Evolutionary conservation across 176 grass and related monocot genomes (phyloP), one percentile per base, ranked within the genome.

Genomic region (Miscanthus lutarioriparius): DNA sequence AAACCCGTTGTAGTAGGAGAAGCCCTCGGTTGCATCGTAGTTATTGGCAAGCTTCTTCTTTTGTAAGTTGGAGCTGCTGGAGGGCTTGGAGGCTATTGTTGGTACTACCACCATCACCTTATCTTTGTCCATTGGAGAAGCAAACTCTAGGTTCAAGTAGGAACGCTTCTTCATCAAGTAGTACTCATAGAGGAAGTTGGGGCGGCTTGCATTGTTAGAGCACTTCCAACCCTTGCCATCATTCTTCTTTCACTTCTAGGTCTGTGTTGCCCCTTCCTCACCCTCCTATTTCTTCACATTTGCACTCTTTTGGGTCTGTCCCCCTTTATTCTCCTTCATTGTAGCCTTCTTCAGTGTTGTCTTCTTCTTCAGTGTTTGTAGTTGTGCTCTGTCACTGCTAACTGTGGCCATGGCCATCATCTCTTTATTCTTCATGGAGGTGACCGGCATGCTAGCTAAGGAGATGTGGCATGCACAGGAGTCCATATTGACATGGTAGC

Each of bases 221-320:
- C 85, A 88, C 17, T 66, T 45, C 82, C 85, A 88, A 12, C 43
- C 32, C 68, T 70, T 82, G 2, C 85, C 85, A 10, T 87, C 77
- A 15, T 72, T 92, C 77, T 87, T 92, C 81, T 85, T 87, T 72
- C 77, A 87, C 27, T 9, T 75, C 64, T 14, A 75, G 1, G 14
- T 3, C 20, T 9, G 0, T 8, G 20, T 9, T 26, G 0, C 27
- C 5, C 5, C 25, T 10, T 8, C 6, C 4, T 37, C 10, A 12
- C 2, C 41, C 9, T 43, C 41, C 41, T 43, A 76, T 74, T 68
- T 51, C 63, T 70, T 85, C 12, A 61, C 13, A 10, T 67, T 86
- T 9, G 5, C 7, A 41, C 26, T 77, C 54, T 32, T 11, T 16
- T 32, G 28, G 27, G 5, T 15, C 27, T 65, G 0, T 5, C 27